Conservation (phyloP, 169 alveolate genomes). For the Ichthyophthirius multifiliis region DNA sequence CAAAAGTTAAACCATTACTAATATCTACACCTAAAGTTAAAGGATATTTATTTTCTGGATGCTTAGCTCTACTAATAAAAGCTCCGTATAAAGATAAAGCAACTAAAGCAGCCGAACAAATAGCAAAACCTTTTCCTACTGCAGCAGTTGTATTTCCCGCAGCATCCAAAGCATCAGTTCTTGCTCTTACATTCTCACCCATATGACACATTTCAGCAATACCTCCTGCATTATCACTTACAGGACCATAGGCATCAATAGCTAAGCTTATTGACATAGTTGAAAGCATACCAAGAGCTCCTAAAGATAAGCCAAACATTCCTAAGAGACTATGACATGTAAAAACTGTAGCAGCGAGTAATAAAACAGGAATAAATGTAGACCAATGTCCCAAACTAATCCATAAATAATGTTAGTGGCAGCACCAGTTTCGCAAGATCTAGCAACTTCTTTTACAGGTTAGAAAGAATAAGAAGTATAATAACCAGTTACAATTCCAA, state of each 20-base stretch:
- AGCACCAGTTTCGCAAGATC: constrained; percentile 67
- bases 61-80: constrained; percentile 57
- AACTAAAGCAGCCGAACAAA: constrained; percentile 71
- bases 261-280: constrained; percentile 64
- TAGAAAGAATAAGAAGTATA: constrained; percentile 59
- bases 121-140: constrained; percentile 75
- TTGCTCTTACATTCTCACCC: constrained; percentile 51
- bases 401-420: constrained; percentile 73
- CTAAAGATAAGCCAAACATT: constrained; percentile 70
- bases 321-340: constrained; percentile 49
- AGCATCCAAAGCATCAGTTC: constrained; percentile 66
- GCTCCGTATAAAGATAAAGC: constrained; percentile 75
- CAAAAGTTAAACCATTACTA: constrained; percentile 51
- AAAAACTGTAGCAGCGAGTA: constrained; percentile 58
- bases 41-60: constrained; percentile 17
- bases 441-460: constrained; percentile 65
- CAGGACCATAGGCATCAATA: constrained; percentile 77
- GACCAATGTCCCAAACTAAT: constrained; percentile 62
- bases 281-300: constrained; percentile 76
- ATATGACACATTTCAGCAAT: constrained; percentile 67
- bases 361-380: constrained; percentile 54
- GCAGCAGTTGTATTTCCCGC: constrained; percentile 82
- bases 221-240: constrained; percentile 77
- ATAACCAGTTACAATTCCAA: constrained; percentile 60
- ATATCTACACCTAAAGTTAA: constrained; percentile 47